These are phyloP conservation scores for Fomitiporia mediterranea DNA, from an alignment of 1,284 basidiomycete species.

Conservation along the genomic window DNA sequence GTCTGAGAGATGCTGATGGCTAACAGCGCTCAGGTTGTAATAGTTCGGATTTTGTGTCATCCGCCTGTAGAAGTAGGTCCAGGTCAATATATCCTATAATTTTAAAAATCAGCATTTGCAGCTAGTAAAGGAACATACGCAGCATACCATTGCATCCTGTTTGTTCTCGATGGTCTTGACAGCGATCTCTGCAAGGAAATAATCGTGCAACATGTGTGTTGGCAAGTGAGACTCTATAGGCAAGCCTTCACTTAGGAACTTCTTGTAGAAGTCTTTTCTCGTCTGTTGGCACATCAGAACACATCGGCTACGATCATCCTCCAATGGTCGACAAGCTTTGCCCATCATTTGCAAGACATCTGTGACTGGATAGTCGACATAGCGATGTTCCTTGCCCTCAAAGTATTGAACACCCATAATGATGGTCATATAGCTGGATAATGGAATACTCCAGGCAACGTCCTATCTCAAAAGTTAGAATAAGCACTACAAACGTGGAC, in stretches of 20 bases:
- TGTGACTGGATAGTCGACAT: slow-evolving; percentile 96
- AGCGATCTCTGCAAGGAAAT: slow-evolving; percentile 98
- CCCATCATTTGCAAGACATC: slow-evolving; percentile 99
- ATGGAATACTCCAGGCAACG: slow-evolving; percentile 92
- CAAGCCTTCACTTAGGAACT: slow-evolving; percentile 95
- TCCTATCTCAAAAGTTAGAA: slow-evolving; percentile 47
- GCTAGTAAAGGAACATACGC: slow-evolving; percentile 17
- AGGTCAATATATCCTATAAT: slow-evolving; percentile 80
- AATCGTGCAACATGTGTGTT: slow-evolving; percentile 87
- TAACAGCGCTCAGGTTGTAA: slow-evolving; percentile 92
- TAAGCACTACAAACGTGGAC: background rate
- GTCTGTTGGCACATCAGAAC: slow-evolving; percentile 97
- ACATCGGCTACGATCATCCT: slow-evolving; percentile 86
- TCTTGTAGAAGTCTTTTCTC: slow-evolving; percentile 97
- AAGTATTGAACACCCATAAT: slow-evolving; percentile 98
- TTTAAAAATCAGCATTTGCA: slow-evolving; percentile 14
- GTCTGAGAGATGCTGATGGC: slow-evolving; percentile 89
- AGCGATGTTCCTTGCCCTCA: slow-evolving; percentile 95
- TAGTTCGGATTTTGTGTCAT: slow-evolving; percentile 96
- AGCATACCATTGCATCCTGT: slow-evolving; percentile 86
- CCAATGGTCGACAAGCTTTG: slow-evolving; percentile 81
- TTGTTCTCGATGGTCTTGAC: slow-evolving; percentile 99
- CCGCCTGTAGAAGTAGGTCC: slow-evolving; percentile 95
- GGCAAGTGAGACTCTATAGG: slow-evolving; percentile 95
- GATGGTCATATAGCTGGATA: slow-evolving; percentile 94